These are phyloP conservation scores for Sanghuangporus sanghuang DNA, from an alignment of 1,284 basidiomycete species.

Conservation along the genomic window DNA sequence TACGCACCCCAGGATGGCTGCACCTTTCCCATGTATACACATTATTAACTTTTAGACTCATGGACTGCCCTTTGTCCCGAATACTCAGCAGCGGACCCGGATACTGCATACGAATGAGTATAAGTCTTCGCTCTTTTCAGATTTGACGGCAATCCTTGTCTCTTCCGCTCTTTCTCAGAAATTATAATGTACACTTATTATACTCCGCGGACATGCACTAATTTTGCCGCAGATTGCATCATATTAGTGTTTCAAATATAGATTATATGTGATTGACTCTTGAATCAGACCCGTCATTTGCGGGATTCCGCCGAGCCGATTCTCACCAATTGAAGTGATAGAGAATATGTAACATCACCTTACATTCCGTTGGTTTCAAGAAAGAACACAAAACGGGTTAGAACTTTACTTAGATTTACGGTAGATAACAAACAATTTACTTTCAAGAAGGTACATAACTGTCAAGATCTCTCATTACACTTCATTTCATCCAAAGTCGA, in stretches of 20 bases:
- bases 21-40: not conserved
- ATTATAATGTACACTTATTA: not conserved
- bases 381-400: not conserved
- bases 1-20: not conserved
- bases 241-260: not conserved
- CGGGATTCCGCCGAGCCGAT: not conserved
- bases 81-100: constrained; percentile 7
- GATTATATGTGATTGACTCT: not conserved
- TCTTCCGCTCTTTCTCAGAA: not conserved
- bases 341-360: not conserved
- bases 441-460: too few species aligned
- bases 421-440: too few species aligned
- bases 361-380: not conserved
- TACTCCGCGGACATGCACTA: not conserved
- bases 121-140: not conserved
- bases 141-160: not conserved
- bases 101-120: constrained; percentile 8
- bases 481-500: too few species aligned
- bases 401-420: too few species aligned
- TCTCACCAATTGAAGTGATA: not conserved
- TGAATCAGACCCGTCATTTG: not conserved
- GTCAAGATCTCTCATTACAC: too few species aligned
- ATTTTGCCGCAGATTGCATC: not conserved
- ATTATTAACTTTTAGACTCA: not conserved
- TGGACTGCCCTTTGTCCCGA: constrained; percentile 15